These are phyloP conservation scores for Schizothecium vesticola DNA, from an alignment of 495 filamentous ascomycete species.

Conservation along the genomic window DNA sequence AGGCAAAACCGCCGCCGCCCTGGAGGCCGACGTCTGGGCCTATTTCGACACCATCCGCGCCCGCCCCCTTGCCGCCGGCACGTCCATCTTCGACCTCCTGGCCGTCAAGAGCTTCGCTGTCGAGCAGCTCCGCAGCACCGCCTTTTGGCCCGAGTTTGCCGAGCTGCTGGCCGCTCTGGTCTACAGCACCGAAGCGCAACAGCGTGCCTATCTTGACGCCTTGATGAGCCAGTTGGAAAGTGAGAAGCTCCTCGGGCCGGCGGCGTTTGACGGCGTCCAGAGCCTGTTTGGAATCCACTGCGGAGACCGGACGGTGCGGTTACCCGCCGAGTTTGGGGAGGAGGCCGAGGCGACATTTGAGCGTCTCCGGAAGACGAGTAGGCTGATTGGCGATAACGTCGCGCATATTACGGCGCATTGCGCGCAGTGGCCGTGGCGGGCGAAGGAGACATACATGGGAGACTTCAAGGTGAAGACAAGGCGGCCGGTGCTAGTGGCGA, in stretches of 20 bases:
- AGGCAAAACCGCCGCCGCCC: slow-evolving; percentile 29
- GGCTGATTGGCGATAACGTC: slow-evolving; percentile 14
- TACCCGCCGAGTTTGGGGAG: background rate
- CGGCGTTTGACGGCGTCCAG: background rate
- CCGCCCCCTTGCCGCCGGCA: slow-evolving; percentile 19
- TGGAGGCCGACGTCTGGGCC: slow-evolving; percentile 29
- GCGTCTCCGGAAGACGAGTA: background rate
- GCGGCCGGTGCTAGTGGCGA: slow-evolving; percentile 41
- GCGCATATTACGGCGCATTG: slow-evolving; percentile 26
- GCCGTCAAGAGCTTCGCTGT: slow-evolving; percentile 21
- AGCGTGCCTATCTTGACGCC: background rate
- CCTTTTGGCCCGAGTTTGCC: slow-evolving; percentile 23
- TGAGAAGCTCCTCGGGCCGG: background rate
- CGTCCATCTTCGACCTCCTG: slow-evolving; percentile 24
- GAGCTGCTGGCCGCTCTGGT: slow-evolving; percentile 20
- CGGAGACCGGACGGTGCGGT: background rate
- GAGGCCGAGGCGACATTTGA: background rate
- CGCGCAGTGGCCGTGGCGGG: slow-evolving; percentile 40
- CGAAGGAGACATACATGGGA: slow-evolving; percentile 39
- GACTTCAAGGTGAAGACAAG: slow-evolving; percentile 40
- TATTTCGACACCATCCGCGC: slow-evolving; percentile 27
- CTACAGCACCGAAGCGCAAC: slow-evolving; percentile 7
- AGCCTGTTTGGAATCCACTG: slow-evolving; percentile 5
- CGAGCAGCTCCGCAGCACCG: slow-evolving; percentile 20
- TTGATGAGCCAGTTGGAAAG: background rate